Percentiles rank a stretch among this genome's conserved stretches.
Evolutionary conservation across 2,329 filamentous ascomycete genomes (phyloP).

Genomic region (Fusarium buharicum): DNA sequence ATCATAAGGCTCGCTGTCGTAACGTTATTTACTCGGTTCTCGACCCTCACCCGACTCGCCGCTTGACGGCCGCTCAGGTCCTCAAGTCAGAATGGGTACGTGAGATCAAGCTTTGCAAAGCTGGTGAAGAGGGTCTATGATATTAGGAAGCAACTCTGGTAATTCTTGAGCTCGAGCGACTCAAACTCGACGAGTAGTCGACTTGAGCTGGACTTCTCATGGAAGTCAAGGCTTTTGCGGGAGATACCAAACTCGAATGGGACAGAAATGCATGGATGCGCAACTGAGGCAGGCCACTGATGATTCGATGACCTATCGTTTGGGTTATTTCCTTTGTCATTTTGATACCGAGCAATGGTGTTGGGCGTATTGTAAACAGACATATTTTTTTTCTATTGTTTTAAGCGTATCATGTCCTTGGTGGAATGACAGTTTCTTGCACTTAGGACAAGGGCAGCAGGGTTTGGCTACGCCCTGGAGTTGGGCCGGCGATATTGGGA

Average conservation of each 20-base stretch:
- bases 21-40: constrained; percentile 99
- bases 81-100: constrained; percentile 99
- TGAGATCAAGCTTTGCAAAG: constrained; percentile 96
- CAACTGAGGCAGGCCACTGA: constrained; percentile 34
- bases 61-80: constrained; percentile 95
- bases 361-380: constrained; percentile 48
- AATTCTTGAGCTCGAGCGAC: neutral
- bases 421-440: constrained; percentile 13
- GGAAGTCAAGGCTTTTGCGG: constrained; percentile 13
- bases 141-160: neutral
- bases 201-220: constrained; percentile 1
- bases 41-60: constrained; percentile 90
- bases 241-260: constrained; percentile 16
- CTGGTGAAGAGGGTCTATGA: constrained; percentile 92
- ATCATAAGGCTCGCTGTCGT: constrained; percentile 83
- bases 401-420: constrained; percentile 27
- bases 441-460: constrained; percentile 18
- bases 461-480: constrained; percentile 25
- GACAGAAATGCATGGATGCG: constrained; percentile 23
- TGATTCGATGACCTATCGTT: constrained; percentile 42
- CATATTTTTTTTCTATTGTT: constrained; percentile 23
- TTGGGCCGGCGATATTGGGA: constrained; percentile 20
- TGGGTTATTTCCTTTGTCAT: constrained; percentile 43
- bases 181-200: constrained; percentile 10
- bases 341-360: constrained; percentile 49